Evolutionary conservation across 495 filamentous ascomycete genomes (phyloP), one percentile per base, ranked within the genome.

Genomic region (Penicillium diatomitis): DNA sequence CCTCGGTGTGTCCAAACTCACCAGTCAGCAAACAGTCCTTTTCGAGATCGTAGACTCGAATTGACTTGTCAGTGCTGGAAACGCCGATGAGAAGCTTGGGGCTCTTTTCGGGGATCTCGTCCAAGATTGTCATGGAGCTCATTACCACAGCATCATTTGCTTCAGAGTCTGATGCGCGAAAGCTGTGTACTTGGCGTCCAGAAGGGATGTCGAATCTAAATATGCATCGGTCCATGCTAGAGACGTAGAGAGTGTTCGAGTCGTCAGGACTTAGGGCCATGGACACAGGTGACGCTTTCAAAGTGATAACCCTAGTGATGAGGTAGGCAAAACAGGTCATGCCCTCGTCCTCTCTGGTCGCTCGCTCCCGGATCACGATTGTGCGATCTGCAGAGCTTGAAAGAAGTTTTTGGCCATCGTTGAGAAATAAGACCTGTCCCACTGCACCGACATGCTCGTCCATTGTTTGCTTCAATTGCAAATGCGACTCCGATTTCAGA

Each of bases 1-100:
- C 85, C 59, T 95, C 90, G 0, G 88, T 94, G 60, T 98, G 92
- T 9, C 92, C 94, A 76, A 88, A 95, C 64, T 95, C 92, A 35
- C 87, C 82, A 29, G 87, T 84, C 45, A 96, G 68, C 52, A 98
- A 81, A 28, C 71, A 62, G 9, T 90, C 91, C 37, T 77, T 76
- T 40, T 85, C 82, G 10, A 82, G 70, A 52, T 94, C 86, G 61
- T 98, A 97, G 3, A 97, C 68, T 20, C 92, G 75, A 48, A 98
- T 83, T 5, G 92, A 96, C 60, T 96, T 97, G 63, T 98, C 92
- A 4, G 86, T 94, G 53, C 86, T 88, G 5, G 94, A 96, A 28
- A 94, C 74, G 12, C 87, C 92, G 29, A 90, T 68, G 47, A 98
- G 74, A 40, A 91, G 71, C 43, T 73, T 68, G 7, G 70, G 68